These are phyloP conservation scores for Aspergillus sp. DNA, from an alignment of 2,329 filamentous ascomycete species.

Conservation along the genomic window DNA sequence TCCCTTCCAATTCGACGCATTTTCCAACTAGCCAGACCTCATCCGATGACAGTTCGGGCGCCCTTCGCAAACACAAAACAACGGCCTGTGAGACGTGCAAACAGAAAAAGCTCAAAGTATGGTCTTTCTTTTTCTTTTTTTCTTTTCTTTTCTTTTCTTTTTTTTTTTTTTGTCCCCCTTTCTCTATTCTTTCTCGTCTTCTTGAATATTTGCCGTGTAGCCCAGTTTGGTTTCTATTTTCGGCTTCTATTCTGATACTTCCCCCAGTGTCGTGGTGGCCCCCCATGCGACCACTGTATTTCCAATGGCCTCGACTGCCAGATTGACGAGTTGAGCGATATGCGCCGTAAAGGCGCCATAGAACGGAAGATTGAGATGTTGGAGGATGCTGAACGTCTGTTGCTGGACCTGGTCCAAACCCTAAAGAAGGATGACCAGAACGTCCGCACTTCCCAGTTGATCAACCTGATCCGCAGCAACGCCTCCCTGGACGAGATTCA, in stretches of 20 bases:
- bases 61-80: constrained; percentile 14
- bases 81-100: constrained; percentile 18
- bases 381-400: constrained; percentile 10
- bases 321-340: constrained; percentile 21
- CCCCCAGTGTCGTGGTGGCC: constrained; percentile 19
- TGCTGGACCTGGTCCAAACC: constrained; percentile 12
- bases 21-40: neutral
- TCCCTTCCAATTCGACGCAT: neutral
- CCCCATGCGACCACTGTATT: constrained; percentile 21
- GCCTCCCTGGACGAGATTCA: constrained; percentile 17
- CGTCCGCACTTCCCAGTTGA: constrained; percentile 12
- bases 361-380: constrained; percentile 16
- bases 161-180: no score
- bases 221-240: no score
- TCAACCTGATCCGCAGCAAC: constrained; percentile 20
- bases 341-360: constrained; percentile 19
- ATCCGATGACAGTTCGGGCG: neutral
- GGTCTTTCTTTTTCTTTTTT: neutral
- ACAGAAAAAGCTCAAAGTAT: constrained; percentile 17
- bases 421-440: constrained; percentile 10
- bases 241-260: neutral
- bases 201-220: no score
- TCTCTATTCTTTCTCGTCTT: neutral
- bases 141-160: neutral
- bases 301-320: constrained; percentile 18